Base-by-base conservation (phyloP, 2,329 filamentous ascomycete species). In the Sclerotinia subarctica region DNA sequence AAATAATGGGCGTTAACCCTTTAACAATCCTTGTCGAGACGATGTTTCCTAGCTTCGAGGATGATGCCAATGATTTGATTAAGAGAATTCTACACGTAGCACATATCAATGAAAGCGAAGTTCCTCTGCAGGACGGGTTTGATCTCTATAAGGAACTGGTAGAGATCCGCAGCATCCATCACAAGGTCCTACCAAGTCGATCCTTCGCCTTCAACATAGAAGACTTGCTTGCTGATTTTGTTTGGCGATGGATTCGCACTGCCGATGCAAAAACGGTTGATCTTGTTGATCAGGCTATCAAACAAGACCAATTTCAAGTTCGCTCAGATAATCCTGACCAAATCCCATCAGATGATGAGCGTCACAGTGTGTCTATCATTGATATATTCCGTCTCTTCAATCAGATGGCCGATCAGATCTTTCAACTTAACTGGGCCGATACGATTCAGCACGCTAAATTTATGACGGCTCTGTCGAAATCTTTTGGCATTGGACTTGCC, bases 301-400 rank as follows among this genome's bases (percentile, higher is more conserved):
- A 93, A 77, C 92, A 96, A 73, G 95, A 99, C 77, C 81, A 88
- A 68, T 99, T 98, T 79, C 85, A 88, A 73, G 89, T 96, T 66
- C 86, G 92, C 66, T 85, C 85, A 13, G 84, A 89, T 59, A 83
- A 87, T 70, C 83, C 85, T 13, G 85, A 87, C 5, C 85, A 88
- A 42, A 82, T 88, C 49, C 84, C 90, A 0, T 85, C 85, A 1
- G 93, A 97, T 76, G 89, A 93, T 44, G 88, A 97, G 75, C 88
- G 94, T 42, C 95, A 98, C 79, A 98, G 94, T 77, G 88, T 94
- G 69, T 98, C 94, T 21, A 88, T 96, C 10, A 91, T 97, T 70
- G 95, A 99, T 78, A 88, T 97, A 54, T 98, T 97, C 81, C 89
- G 91, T 74, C 89, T 96, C 0, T 97, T 98, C 83, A 96, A 94